A percentile compares a stretch with the other conserved stretches of the same genome.
phyloP scores from a whole-genome alignment of 2,329 filamentous ascomycete genomes.

The Hypoxylon sp. region DNA sequence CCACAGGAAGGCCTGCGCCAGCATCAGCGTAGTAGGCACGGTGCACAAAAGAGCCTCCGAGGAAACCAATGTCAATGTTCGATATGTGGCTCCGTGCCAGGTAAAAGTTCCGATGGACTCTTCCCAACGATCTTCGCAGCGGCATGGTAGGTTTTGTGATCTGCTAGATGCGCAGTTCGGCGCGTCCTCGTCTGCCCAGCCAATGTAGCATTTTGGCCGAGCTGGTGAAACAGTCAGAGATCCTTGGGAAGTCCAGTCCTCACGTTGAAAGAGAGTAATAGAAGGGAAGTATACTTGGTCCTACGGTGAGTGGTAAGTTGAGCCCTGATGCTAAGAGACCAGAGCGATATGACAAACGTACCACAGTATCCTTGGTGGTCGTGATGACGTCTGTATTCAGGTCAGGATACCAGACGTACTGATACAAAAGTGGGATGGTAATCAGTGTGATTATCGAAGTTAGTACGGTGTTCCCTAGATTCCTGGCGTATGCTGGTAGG shows the following conservation, averaged over 20 bases:
- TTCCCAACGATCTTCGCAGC: conserved; percentile 22
- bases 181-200: conserved; percentile 3
- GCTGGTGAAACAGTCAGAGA: neutral
- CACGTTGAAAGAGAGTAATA: conserved; percentile 23
- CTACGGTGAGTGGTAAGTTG: neutral
- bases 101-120: conserved; percentile 7
- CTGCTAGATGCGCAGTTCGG: conserved; percentile 9
- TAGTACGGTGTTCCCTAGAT: conserved; percentile 19
- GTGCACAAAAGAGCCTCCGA: conserved; percentile 30
- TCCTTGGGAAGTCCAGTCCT: conserved; percentile 22
- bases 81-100: conserved; percentile 36
- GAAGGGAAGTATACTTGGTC: conserved; percentile 25
- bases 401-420: conserved; percentile 19
- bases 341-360: neutral
- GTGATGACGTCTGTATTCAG: conserved; percentile 26
- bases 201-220: conserved; percentile 21
- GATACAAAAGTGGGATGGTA: conserved; percentile 19
- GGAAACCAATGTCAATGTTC: conserved; percentile 33
- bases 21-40: conserved; percentile 19
- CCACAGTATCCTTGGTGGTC: conserved; percentile 17
- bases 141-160: conserved; percentile 8
- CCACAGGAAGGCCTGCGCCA: conserved; percentile 23
- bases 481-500: conserved; percentile 4
- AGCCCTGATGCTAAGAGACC: neutral
- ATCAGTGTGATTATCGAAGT: conserved; percentile 20